Percentiles rank a stretch among this genome's conserved stretches.
Evolutionary conservation across 2,329 filamentous ascomycete genomes (phyloP).

Genomic region (Nannizziopsis arthrosporioides): DNA sequence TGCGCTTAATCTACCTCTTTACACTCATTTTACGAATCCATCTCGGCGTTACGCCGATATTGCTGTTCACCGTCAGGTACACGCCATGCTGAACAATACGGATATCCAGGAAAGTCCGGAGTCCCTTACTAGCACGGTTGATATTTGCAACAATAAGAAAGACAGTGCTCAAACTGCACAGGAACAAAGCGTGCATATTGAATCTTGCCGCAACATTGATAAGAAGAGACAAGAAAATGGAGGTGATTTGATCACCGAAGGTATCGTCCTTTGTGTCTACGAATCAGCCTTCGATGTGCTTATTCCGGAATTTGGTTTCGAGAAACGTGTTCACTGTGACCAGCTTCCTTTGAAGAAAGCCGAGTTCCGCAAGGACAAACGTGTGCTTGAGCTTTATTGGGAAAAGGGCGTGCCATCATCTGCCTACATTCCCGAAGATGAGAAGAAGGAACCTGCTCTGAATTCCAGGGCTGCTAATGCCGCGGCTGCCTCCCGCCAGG

Average conservation of each 20-base stretch:
- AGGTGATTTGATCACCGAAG: conserved; percentile 86
- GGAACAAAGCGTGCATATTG: conserved; percentile 97
- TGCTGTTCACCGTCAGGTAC: conserved; percentile 87
- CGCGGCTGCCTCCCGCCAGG: conserved; percentile 63
- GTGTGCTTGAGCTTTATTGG: conserved; percentile 94
- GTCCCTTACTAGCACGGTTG: conserved; percentile 76
- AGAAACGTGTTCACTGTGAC: conserved; percentile 98
- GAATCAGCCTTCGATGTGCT: conserved; percentile 97
- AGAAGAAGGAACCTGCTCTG: conserved; percentile 72
- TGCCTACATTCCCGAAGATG: conserved; percentile 90
- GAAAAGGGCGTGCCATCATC: conserved; percentile 98
- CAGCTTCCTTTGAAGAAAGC: conserved; percentile 95
- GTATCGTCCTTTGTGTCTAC: conserved; percentile 93
- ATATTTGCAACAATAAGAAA: conserved; percentile 97
- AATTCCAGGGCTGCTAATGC: conserved; percentile 65
- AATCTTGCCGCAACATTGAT: conserved; percentile 93
- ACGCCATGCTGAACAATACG: conserved; percentile 65
- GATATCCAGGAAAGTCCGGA: conserved; percentile 88
- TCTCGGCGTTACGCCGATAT: conserved; percentile 91
- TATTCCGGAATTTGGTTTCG: conserved; percentile 95
- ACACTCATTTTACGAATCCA: conserved; percentile 95
- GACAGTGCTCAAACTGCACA: conserved; percentile 95
- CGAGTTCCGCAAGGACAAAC: conserved; percentile 95
- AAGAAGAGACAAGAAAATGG: conserved; percentile 75
- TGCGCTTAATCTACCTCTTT: conserved; percentile 79